These are phyloP conservation scores for Curvularia spicifera DNA, from an alignment of 2,329 filamentous ascomycete species.

Conservation along the genomic window DNA sequence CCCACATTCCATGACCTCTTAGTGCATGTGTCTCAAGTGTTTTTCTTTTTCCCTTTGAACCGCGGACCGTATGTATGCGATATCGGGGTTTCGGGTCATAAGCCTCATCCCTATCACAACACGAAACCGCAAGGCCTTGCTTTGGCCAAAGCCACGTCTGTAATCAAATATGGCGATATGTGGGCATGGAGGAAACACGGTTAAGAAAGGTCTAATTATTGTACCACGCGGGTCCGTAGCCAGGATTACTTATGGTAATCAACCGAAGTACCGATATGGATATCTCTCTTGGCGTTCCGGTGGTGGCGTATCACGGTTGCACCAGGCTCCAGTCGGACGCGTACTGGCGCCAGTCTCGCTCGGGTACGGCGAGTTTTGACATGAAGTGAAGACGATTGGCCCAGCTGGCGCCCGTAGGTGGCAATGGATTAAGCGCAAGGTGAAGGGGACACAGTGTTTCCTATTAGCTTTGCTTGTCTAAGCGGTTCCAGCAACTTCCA, in stretches of 20 bases:
- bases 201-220: background rate
- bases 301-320: constrained; percentile 31
- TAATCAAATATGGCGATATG: background rate
- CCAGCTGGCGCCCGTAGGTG: constrained; percentile 6
- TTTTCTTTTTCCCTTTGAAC: background rate
- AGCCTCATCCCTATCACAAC: background rate
- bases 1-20: background rate
- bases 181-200: background rate
- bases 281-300: constrained; percentile 17
- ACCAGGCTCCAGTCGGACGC: constrained; percentile 35
- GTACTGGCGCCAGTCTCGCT: constrained; percentile 28
- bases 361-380: constrained; percentile 14
- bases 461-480: constrained; percentile 20
- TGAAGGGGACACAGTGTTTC: constrained; percentile 31
- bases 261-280: constrained; percentile 8
- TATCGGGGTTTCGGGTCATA: background rate
- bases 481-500: constrained; percentile 38
- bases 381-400: constrained; percentile 21
- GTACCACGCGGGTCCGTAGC: background rate
- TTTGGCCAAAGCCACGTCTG: background rate
- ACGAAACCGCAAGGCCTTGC: background rate
- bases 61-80: background rate
- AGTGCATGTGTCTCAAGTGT: background rate
- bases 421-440: constrained; percentile 1
- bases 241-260: background rate